These are phyloP conservation scores for Phalaenopsis equestris DNA, from an alignment of 106 monocot genomes.

Conservation along the genomic window DNA sequence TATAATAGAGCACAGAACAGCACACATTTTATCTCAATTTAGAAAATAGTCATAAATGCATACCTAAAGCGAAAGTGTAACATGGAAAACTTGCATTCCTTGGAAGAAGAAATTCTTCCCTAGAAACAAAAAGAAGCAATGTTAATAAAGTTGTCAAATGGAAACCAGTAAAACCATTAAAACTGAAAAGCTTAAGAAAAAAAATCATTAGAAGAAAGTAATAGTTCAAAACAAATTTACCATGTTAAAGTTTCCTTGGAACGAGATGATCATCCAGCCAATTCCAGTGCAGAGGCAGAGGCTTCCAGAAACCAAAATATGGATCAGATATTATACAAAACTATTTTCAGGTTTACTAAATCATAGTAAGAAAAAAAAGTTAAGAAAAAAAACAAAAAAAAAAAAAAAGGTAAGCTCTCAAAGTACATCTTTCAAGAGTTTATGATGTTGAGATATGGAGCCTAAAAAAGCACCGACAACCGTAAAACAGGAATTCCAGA, in stretches of 20 bases:
- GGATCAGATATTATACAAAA: constrained; percentile 5
- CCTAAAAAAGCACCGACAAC: too few relatives aligned
- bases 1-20: neutral
- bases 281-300: constrained; percentile 4
- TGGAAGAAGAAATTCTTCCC: constrained; percentile 4
- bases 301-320: constrained; percentile 12
- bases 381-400: neutral
- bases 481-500: too few relatives aligned
- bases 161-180: neutral
- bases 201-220: neutral
- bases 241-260: neutral
- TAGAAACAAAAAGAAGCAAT: neutral
- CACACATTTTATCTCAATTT: neutral
- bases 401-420: neutral
- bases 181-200: neutral
- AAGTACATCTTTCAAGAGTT: neutral
- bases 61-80: neutral
- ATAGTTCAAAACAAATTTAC: constrained; percentile 6
- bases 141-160: neutral
- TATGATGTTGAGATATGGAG: neutral
- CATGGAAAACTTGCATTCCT: constrained; percentile 4
- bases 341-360: neutral
- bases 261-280: constrained; percentile 5
- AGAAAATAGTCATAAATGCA: neutral
- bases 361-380: neutral